Conservation (phyloP, 805 yeast species). For the Lipomyces anomalus region DNA sequence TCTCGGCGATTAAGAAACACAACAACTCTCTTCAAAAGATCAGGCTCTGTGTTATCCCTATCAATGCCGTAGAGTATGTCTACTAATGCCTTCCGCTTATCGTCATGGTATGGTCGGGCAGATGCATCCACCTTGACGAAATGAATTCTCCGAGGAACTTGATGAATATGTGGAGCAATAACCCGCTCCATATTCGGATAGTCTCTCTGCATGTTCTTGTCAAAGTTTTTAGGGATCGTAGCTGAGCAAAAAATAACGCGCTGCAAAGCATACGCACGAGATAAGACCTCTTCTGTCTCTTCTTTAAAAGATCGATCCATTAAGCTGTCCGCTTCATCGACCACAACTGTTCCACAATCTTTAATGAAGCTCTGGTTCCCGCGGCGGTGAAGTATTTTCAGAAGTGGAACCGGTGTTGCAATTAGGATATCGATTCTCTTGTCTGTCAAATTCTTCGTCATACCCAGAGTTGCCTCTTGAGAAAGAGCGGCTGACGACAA, state of each 20-base stretch:
- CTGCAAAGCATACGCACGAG: constrained; percentile 35
- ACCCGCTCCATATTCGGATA: constrained; percentile 65
- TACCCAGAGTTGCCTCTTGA: constrained; percentile 13
- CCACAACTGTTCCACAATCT: constrained; percentile 44
- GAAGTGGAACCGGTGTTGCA: constrained; percentile 59
- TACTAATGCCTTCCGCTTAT: constrained; percentile 76
- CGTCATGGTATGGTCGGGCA: constrained; percentile 73
- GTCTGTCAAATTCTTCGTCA: constrained; percentile 24
- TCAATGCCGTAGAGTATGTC: constrained; percentile 83
- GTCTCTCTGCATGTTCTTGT: constrained; percentile 49
- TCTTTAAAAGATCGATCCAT: constrained; percentile 71
- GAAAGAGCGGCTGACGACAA: constrained; percentile 29
- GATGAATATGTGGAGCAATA: constrained; percentile 77
- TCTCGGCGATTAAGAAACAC: constrained; percentile 77
- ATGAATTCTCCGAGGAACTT: constrained; percentile 69
- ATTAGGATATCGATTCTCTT: constrained; percentile 69
- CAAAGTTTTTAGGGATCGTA: constrained; percentile 77
- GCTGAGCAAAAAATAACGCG: constrained; percentile 81
- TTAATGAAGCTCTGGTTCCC: constrained; percentile 26
- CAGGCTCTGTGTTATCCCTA: constrained; percentile 75
- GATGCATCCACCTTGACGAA: constrained; percentile 72
- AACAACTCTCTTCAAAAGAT: constrained; percentile 68
- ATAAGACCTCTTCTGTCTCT: constrained; percentile 47
- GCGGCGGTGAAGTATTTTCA: constrained; percentile 36
- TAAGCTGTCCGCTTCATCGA: constrained; percentile 92